Base-by-base conservation (phyloP, 108 stramenopile genomes). In the Nitzschia putrida region DNA sequence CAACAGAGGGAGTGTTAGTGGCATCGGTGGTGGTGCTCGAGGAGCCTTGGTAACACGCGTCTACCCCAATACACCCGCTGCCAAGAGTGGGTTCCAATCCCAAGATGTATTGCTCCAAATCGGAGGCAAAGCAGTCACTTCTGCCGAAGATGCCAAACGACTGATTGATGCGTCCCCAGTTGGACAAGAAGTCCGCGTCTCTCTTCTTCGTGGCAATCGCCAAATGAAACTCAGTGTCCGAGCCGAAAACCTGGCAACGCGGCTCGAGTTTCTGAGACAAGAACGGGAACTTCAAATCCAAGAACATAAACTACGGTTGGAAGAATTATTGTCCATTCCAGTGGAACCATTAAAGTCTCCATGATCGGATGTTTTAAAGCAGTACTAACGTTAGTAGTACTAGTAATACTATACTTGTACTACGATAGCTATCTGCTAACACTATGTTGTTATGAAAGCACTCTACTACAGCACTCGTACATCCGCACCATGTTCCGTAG, bases 21-120 rank as follows among this genome's bases (percentile, higher is more conserved):
- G n/a, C n/a, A 16, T 73, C 57, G 34, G 77, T 47, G 43, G 43
- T 58, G 22, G 73, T 72, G 40, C 71, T 52, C 40, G 44, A 44
- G 93, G 93, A 9, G 93, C 89, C 7, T 70, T 94, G 49, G 83
- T 94, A 21, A 74, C 77, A 72, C 85, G 86, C 66, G 88, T 95
- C 0, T 89, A 88, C 76, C 83, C 79, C 43, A 73, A 83, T 22
- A 85, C 90, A 20, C 92, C 94, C 0, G 87, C 90, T 9, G 76
- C 85, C 63, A 53, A 57, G 23, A 88, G 87, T 20, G 92, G 92
- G 25, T 69, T 95, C 22, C 67, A 80, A 47, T 73, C 79, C 59
- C 77, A 80, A 53, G 94, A 95, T 77, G 83, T 95, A 41, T 82
- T 95, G 43, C 50, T 79, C 11, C 56, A 81, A 66, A 92, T 95